These are phyloP conservation scores for Neurospora terricola DNA, from an alignment of 495 filamentous ascomycete genomes.

Conservation along the genomic window DNA sequence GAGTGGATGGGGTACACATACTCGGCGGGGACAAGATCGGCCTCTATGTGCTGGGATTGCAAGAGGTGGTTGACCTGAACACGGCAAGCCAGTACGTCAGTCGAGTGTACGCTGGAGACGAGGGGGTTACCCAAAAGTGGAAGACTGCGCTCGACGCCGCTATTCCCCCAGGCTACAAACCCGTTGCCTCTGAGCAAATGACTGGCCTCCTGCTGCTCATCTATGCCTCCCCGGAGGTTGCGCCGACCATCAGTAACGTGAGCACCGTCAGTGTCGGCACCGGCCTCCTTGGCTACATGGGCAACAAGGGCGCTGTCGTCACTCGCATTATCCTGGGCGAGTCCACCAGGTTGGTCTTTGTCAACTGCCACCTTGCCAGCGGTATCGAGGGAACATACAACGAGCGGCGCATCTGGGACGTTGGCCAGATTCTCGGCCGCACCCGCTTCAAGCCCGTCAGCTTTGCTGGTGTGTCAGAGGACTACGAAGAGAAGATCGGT, in stretches of 20 bases:
- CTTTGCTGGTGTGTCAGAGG: slow-evolving; percentile 43
- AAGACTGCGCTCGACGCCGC: slow-evolving; percentile 60
- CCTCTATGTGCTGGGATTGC: slow-evolving; percentile 82
- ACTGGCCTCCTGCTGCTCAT: slow-evolving; percentile 78
- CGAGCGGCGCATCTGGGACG: slow-evolving; percentile 87
- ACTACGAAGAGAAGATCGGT: slow-evolving; percentile 59
- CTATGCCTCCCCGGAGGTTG: slow-evolving; percentile 69
- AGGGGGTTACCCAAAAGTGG: slow-evolving; percentile 61
- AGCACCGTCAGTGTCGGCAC: slow-evolving; percentile 75
- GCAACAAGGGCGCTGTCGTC: slow-evolving; percentile 87
- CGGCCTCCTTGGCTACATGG: slow-evolving; percentile 82
- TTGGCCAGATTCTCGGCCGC: slow-evolving; percentile 59
- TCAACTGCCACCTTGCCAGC: slow-evolving; percentile 85
- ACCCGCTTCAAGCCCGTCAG: slow-evolving; percentile 65
- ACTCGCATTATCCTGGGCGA: slow-evolving; percentile 82
- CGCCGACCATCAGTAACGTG: slow-evolving; percentile 61
- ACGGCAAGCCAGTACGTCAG: slow-evolving; percentile 46
- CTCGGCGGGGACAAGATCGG: slow-evolving; percentile 56
- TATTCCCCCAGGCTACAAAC: slow-evolving; percentile 65
- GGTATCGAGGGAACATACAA: slow-evolving; percentile 66
- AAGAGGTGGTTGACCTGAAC: slow-evolving; percentile 84
- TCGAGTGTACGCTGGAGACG: slow-evolving; percentile 59
- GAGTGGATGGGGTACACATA: slow-evolving; percentile 23
- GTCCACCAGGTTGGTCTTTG: slow-evolving; percentile 75
- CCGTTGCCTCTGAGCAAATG: slow-evolving; percentile 73